Evolutionary conservation across 768 basidiomycete genomes (phyloP).

Genomic region (Tylopilus sp.): DNA sequence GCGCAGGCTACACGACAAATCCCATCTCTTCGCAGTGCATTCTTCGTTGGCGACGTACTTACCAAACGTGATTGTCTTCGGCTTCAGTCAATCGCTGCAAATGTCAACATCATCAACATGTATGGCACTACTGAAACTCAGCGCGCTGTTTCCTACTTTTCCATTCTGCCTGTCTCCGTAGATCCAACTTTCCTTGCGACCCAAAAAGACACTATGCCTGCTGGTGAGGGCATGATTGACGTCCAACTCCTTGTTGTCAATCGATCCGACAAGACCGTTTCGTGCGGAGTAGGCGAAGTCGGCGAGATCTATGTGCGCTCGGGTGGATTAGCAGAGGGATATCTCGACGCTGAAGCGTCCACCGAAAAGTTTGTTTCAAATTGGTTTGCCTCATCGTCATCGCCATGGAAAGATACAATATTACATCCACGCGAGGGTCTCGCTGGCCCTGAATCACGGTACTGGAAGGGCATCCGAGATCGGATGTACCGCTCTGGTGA

Average conservation of each 20-base stretch:
- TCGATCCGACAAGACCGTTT: slow-evolving; percentile 74
- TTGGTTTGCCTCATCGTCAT: slow-evolving; percentile 68
- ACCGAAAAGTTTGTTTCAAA: slow-evolving; percentile 91
- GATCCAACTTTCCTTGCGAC: slow-evolving; percentile 90
- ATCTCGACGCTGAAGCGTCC: slow-evolving; percentile 79
- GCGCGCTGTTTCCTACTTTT: slow-evolving; percentile 96
- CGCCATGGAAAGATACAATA: slow-evolving; percentile 68
- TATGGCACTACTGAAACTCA: slow-evolving; percentile 99
- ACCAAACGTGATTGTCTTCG: slow-evolving; percentile 97
- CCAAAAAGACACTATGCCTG: slow-evolving; percentile 97
- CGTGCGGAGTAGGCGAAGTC: slow-evolving; percentile 93
- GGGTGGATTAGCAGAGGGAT: slow-evolving; percentile 93
- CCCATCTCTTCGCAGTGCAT: slow-evolving; percentile 82
- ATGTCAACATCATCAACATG: slow-evolving; percentile 98
- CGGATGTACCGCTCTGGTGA: slow-evolving; percentile 98
- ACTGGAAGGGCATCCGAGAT: slow-evolving; percentile 96
- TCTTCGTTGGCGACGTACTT: slow-evolving; percentile 98
- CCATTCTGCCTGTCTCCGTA: slow-evolving; percentile 77
- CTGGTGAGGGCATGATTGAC: slow-evolving; percentile 95
- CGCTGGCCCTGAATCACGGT: slow-evolving; percentile 67
- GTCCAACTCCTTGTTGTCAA: slow-evolving; percentile 98
- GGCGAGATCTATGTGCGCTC: slow-evolving; percentile 99
- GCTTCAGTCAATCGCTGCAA: slow-evolving; percentile 86
- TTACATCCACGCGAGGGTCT: slow-evolving; percentile 51
- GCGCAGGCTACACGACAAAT: slow-evolving; percentile 82